A percentile compares a stretch with the other conserved stretches of the same genome.
These are phyloP conservation scores for Tolypocladium amazonense DNA, from an alignment of 2,329 filamentous ascomycete species.

Conservation along the genomic window DNA sequence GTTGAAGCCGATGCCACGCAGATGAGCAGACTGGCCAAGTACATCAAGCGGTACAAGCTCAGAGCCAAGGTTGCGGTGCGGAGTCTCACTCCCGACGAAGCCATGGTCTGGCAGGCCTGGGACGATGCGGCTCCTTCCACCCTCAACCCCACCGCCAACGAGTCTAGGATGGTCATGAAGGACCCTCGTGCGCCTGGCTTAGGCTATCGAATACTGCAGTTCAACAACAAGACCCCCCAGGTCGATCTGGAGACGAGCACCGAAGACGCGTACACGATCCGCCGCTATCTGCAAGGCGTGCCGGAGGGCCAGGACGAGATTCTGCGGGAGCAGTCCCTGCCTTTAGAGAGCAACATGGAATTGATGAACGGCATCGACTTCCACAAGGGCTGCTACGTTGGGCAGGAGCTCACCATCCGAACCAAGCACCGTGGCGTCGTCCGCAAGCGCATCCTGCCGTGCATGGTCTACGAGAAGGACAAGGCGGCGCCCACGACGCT, in stretches of 20 bases:
- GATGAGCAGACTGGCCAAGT: constrained; percentile 50
- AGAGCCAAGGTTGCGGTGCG: constrained; percentile 66
- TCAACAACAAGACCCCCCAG: constrained; percentile 17
- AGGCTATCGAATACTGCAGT: constrained; percentile 37
- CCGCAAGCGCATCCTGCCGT: constrained; percentile 77
- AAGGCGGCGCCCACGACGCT: constrained; percentile 27
- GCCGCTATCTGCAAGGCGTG: constrained; percentile 70
- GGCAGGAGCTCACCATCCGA: constrained; percentile 91
- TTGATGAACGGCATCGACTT: constrained; percentile 80
- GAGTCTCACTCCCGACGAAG: constrained; percentile 53
- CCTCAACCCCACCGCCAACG: not conserved
- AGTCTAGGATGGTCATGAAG: constrained; percentile 23
- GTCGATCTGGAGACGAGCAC: constrained; percentile 35
- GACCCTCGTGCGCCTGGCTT: constrained; percentile 46
- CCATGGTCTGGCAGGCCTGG: constrained; percentile 67
- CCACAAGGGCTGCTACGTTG: constrained; percentile 92
- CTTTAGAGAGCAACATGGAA: constrained; percentile 85
- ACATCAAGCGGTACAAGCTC: constrained; percentile 78
- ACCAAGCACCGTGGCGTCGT: constrained; percentile 93
- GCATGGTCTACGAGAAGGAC: constrained; percentile 53
- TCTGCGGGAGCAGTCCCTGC: constrained; percentile 57
- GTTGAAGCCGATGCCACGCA: constrained; percentile 73
- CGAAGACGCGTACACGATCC: constrained; percentile 57
- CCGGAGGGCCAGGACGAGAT: constrained; percentile 81
- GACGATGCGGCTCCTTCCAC: constrained; percentile 28